A percentile compares a stretch with the other conserved stretches of the same genome.
phyloP scores from a whole-genome alignment of 352 stramenopile genomes.

The Pythium scleroteichum region DNA sequence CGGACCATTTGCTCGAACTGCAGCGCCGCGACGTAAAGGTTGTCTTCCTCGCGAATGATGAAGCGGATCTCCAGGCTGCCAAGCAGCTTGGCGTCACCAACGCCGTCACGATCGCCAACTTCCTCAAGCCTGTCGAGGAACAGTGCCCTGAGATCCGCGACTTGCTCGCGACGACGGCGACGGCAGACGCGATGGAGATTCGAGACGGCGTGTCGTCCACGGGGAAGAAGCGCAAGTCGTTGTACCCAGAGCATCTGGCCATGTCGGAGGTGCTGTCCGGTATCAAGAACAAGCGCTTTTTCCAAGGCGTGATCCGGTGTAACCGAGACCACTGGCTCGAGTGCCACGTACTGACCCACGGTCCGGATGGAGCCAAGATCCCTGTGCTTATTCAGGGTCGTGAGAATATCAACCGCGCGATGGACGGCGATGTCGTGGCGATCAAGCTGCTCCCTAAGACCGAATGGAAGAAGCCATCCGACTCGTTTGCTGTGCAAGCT shows the following conservation, averaged over 20 bases:
- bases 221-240: slow-evolving; percentile 41
- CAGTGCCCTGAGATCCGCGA: slow-evolving; percentile 60
- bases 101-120: slow-evolving; percentile 58
- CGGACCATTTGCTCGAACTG: slow-evolving; percentile 52
- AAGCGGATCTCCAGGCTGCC: slow-evolving; percentile 49
- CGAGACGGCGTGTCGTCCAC: slow-evolving; percentile 24
- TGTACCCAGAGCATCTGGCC: slow-evolving; percentile 80
- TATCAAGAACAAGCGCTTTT: slow-evolving; percentile 87
- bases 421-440: slow-evolving; percentile 98
- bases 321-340: slow-evolving; percentile 87
- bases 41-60: slow-evolving; percentile 68
- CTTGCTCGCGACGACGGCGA: slow-evolving; percentile 44
- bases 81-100: slow-evolving; percentile 47
- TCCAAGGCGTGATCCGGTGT: slow-evolving; percentile 88
- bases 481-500: slow-evolving; percentile 63
- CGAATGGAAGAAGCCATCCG: slow-evolving; percentile 75
- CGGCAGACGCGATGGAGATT: slow-evolving; percentile 2
- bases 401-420: slow-evolving; percentile 95
- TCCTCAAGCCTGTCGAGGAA: slow-evolving; percentile 52
- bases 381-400: slow-evolving; percentile 72
- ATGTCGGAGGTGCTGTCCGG: slow-evolving; percentile 80
- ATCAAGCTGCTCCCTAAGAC: slow-evolving; percentile 92
- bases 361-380: slow-evolving; percentile 56
- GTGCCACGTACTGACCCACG: slow-evolving; percentile 80
- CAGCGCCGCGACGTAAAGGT: slow-evolving; percentile 49